Evolutionary conservation across 1,284 basidiomycete genomes (phyloP).

Genomic region (Cutaneotrichosporon sp.): DNA sequence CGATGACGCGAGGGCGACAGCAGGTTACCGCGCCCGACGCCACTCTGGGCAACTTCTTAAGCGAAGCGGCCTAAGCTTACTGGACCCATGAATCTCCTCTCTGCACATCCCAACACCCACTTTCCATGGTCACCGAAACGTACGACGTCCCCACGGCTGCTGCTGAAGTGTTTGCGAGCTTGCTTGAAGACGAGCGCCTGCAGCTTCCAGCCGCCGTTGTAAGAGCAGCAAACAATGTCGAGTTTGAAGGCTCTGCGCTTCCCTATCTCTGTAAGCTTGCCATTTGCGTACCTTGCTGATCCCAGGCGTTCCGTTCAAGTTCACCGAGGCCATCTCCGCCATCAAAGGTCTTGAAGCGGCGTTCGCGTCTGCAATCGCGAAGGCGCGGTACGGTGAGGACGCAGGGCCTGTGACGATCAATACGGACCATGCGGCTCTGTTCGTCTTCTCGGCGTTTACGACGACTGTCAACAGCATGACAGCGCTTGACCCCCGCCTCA

Average conservation of each 20-base stretch:
- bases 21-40: too few species aligned
- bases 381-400: constrained; percentile 2
- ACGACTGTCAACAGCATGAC: constrained; percentile 3
- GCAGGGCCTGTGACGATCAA: background rate
- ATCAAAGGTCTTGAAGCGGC: constrained; percentile 15
- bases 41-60: too few species aligned
- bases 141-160: constrained; percentile 7
- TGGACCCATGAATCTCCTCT: too few species aligned
- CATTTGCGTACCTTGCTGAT: background rate
- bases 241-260: constrained; percentile 1
- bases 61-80: too few species aligned
- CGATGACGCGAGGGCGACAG: too few species aligned
- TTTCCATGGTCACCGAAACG: background rate
- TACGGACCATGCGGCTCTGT: constrained; percentile 14
- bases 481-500: background rate
- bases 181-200: constrained; percentile 9
- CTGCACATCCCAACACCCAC: background rate
- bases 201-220: constrained; percentile 4
- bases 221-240: background rate
- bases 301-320: constrained; percentile 10
- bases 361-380: constrained; percentile 8
- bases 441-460: background rate
- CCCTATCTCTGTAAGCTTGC: constrained; percentile 1
- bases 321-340: constrained; percentile 9
- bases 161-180: background rate